Evolutionary conservation across 441 rosid species (phyloP).

Genomic region (Lepidium campestre): DNA sequence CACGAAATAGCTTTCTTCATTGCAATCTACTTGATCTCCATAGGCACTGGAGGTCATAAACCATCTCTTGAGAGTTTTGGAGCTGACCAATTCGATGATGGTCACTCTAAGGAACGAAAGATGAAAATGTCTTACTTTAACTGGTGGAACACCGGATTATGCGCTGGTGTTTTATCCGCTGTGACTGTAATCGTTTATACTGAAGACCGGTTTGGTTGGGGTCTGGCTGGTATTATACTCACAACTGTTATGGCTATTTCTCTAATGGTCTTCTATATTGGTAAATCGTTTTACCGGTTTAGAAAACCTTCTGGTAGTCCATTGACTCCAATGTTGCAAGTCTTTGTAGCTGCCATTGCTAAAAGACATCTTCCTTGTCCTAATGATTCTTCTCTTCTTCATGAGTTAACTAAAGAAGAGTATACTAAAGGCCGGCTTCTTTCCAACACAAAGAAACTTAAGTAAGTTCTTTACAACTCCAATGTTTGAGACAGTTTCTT

Average conservation of each 20-base stretch:
- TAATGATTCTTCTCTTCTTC: slow-evolving; percentile 38
- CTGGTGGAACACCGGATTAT: slow-evolving; percentile 87
- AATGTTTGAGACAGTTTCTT: neutral
- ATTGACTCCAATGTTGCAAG: slow-evolving; percentile 71
- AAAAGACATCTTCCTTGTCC: slow-evolving; percentile 68
- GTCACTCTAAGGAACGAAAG: slow-evolving; percentile 60
- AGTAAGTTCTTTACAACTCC: slow-evolving; percentile 37
- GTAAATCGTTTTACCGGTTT: slow-evolving; percentile 73
- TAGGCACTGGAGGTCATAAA: slow-evolving; percentile 94
- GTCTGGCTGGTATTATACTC: slow-evolving; percentile 58
- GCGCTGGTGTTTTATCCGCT: slow-evolving; percentile 62
- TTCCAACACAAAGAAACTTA: slow-evolving; percentile 58
- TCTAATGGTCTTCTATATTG: slow-evolving; percentile 50
- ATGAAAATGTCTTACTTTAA: slow-evolving; percentile 91
- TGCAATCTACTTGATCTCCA: slow-evolving; percentile 70
- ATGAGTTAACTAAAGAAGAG: slow-evolving; percentile 38
- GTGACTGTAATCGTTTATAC: slow-evolving; percentile 71
- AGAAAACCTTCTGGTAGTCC: slow-evolving; percentile 70
- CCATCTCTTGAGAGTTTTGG: slow-evolving; percentile 95
- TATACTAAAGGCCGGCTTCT: slow-evolving; percentile 44
- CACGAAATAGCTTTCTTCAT: slow-evolving; percentile 72
- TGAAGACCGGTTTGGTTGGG: slow-evolving; percentile 81
- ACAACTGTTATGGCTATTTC: slow-evolving; percentile 62
- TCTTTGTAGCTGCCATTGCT: slow-evolving; percentile 62
- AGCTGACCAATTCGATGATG: slow-evolving; percentile 91